These are phyloP conservation scores for Pleochaeta shiraiana DNA, from an alignment of 2,329 filamentous ascomycete species.

Conservation along the genomic window DNA sequence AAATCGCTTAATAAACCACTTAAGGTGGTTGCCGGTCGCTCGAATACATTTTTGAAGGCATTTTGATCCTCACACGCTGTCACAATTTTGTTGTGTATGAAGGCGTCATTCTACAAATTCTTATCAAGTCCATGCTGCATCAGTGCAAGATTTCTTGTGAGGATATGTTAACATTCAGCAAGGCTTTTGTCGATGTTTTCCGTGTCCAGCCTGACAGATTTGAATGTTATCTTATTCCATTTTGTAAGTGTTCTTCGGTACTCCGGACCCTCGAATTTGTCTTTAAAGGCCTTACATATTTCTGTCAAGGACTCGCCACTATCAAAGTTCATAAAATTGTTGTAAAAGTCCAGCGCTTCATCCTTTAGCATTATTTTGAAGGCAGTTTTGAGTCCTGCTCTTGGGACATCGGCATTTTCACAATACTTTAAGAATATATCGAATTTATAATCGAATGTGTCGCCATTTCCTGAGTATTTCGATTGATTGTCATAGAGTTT, in stretches of 20 bases:
- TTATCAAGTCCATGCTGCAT: background rate
- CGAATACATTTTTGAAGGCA: no score
- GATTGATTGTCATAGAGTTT: background rate
- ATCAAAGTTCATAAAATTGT: background rate
- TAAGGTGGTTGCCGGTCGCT: no score
- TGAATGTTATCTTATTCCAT: background rate
- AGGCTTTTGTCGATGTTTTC: background rate
- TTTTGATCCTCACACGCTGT: no score
- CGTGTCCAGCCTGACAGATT: background rate
- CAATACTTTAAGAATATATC: background rate
- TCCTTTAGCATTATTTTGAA: background rate
- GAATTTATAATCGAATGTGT: background rate
- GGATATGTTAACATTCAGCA: background rate
- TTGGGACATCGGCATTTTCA: no score
- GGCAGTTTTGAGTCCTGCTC: no score
- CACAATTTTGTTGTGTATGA: background rate
- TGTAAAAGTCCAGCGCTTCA: background rate
- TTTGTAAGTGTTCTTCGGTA: background rate
- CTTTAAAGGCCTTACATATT: background rate
- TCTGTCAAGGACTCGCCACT: background rate
- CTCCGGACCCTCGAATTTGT: background rate
- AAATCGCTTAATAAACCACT: no score
- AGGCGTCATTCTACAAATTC: background rate
- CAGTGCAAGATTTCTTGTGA: background rate
- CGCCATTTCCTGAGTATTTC: background rate